A percentile compares a stretch with the other conserved stretches of the same genome.
phyloP scores from a whole-genome alignment of 2,329 filamentous ascomycete genomes.

The Tolypocladium capitatum region DNA sequence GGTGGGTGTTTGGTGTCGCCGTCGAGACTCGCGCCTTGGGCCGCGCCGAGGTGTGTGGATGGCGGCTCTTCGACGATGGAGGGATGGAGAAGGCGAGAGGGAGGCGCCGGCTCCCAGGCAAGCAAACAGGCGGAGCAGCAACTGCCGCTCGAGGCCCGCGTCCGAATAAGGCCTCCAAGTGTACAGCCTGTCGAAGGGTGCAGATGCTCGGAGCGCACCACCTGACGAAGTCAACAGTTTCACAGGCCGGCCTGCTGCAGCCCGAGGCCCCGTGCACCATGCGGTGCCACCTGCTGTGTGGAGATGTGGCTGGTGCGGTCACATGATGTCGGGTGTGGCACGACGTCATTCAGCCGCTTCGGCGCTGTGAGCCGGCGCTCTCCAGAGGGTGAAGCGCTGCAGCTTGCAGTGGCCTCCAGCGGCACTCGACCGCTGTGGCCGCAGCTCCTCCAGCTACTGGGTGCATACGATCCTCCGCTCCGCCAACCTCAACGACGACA shows the following conservation, averaged over 20 bases:
- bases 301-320: slow-evolving; percentile 16
- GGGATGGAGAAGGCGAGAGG: not conserved
- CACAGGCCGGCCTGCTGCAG: not conserved
- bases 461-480: slow-evolving; percentile 6
- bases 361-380: not conserved
- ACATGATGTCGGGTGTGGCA: slow-evolving; percentile 16
- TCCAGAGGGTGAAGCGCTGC: not conserved
- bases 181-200: not conserved
- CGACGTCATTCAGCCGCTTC: not conserved
- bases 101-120: slow-evolving; percentile 9
- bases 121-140: not conserved
- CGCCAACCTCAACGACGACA: slow-evolving; percentile 2
- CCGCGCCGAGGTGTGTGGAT: too few species aligned
- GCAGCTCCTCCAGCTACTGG: slow-evolving; percentile 10
- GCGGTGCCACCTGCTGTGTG: not conserved
- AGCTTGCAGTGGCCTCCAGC: not conserved
- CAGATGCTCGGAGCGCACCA: not conserved
- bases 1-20: not conserved
- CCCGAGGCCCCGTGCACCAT: not conserved
- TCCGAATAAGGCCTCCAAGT: not conserved
- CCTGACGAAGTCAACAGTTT: not conserved
- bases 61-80: too few species aligned
- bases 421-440: not conserved
- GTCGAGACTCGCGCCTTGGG: not conserved
- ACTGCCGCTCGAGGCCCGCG: not conserved